Evolutionary conservation across 2,329 filamentous ascomycete species (phyloP).

Genomic region (Penicillium brevicompactum): DNA sequence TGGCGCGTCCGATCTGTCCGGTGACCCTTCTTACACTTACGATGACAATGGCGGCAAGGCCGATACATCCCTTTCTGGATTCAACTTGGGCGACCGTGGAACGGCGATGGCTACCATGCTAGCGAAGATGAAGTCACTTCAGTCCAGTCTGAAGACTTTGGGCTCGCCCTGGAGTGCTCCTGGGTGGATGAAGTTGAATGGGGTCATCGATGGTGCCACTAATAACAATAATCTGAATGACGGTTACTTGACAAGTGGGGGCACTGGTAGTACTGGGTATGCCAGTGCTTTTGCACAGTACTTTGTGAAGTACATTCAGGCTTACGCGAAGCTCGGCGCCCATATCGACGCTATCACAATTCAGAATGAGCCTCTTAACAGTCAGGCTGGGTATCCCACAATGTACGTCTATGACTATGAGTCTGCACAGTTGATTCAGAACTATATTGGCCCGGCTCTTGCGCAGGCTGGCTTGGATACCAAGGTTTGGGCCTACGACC

Average conservation of each 20-base stretch:
- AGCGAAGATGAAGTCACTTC: slow-evolving; percentile 38
- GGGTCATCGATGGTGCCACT: slow-evolving; percentile 28
- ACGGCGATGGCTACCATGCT: slow-evolving; percentile 41
- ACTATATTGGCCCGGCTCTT: slow-evolving; percentile 33
- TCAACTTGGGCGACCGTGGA: slow-evolving; percentile 37
- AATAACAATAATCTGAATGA: slow-evolving; percentile 38
- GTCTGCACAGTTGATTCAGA: slow-evolving; percentile 34
- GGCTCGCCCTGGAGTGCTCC: slow-evolving; percentile 43
- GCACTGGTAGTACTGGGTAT: slow-evolving; percentile 33
- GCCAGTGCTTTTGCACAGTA: slow-evolving; percentile 36
- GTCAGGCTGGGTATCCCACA: slow-evolving; percentile 39
- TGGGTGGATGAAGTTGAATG: slow-evolving; percentile 46
- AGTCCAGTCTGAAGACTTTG: slow-evolving; percentile 37
- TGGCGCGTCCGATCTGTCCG: slow-evolving; percentile 39
- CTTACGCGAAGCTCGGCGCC: slow-evolving; percentile 34
- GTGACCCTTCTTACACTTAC: slow-evolving; percentile 38
- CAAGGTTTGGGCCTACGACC: slow-evolving; percentile 40
- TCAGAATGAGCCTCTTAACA: slow-evolving; percentile 45
- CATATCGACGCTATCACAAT: slow-evolving; percentile 39
- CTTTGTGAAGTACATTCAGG: slow-evolving; percentile 42
- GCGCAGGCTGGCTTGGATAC: slow-evolving; percentile 25
- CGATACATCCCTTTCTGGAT: slow-evolving; percentile 34
- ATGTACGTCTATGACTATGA: slow-evolving; percentile 43
- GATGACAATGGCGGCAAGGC: slow-evolving; percentile 40
- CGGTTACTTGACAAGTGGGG: slow-evolving; percentile 26